Percentiles rank a stretch among this genome's conserved stretches.
phyloP scores from a whole-genome alignment of 23 red algal species.

The Gracilaria gracilis region DNA sequence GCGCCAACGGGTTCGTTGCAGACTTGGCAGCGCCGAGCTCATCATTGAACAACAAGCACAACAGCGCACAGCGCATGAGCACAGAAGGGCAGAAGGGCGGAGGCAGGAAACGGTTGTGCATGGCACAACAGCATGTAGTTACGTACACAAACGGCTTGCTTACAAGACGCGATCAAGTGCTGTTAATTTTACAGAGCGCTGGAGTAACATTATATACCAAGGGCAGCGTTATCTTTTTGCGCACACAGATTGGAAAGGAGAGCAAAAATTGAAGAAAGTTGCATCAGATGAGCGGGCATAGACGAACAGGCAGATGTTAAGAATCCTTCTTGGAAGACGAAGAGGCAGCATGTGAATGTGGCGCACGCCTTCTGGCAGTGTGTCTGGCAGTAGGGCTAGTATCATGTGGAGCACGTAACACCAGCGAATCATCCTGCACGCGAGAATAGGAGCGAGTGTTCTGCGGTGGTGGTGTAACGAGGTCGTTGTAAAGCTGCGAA shows the following conservation, averaged over 20 bases:
- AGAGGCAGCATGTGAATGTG: constrained; percentile 26
- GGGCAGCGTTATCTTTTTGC: not conserved
- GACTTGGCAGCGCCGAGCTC: no score
- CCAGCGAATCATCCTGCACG: constrained; percentile 51
- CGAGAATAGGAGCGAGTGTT: not conserved
- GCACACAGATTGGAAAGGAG: not conserved
- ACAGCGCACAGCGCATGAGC: no score
- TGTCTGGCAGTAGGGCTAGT: not conserved
- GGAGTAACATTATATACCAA: not conserved
- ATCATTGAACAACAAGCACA: no score
- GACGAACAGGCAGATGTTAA: not conserved
- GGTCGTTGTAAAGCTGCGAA: constrained; percentile 39
- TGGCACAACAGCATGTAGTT: no score
- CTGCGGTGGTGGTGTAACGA: not conserved
- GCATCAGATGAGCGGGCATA: no score
- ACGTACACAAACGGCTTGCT: no score
- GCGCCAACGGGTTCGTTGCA: no score
- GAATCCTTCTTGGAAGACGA: constrained; percentile 38
- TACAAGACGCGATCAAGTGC: not conserved
- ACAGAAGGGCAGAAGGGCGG: no score
- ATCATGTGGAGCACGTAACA: constrained; percentile 37
- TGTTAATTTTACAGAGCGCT: constrained; percentile 3
- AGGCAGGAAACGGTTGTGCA: no score
- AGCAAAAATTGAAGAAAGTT: no score
- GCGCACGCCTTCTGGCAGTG: constrained; percentile 10